phyloP scores from a whole-genome alignment of 805 yeast genomes.

The Saccharomycopsis lassenensis region DNA sequence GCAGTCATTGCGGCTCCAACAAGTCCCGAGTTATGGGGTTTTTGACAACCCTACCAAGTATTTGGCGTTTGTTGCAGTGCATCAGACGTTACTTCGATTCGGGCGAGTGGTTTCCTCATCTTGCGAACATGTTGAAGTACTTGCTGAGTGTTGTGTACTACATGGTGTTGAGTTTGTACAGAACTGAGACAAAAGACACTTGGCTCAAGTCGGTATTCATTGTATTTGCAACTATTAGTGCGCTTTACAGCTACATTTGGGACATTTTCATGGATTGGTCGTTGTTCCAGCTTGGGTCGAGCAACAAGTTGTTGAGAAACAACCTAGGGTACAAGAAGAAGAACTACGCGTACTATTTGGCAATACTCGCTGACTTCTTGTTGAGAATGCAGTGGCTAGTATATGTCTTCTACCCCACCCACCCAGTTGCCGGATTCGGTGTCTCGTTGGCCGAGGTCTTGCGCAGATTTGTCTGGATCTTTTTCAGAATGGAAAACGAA shows the following conservation, averaged over 20 bases:
- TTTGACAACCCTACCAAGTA: slow-evolving; percentile 70
- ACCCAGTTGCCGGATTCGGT: slow-evolving; percentile 77
- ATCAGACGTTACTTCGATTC: slow-evolving; percentile 85
- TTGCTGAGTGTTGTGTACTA: slow-evolving; percentile 55
- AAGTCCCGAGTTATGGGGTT: slow-evolving; percentile 74
- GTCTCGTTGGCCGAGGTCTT: slow-evolving; percentile 74
- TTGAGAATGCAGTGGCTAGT: slow-evolving; percentile 88
- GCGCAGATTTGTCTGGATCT: slow-evolving; percentile 81
- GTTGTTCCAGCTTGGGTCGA: slow-evolving; percentile 53
- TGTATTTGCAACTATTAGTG: slow-evolving; percentile 61
- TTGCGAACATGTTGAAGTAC: slow-evolving; percentile 81
- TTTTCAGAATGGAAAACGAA: slow-evolving; percentile 92
- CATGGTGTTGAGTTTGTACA: slow-evolving; percentile 62
- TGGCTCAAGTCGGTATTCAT: slow-evolving; percentile 50
- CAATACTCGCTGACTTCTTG: slow-evolving; percentile 62
- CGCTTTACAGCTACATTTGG: slow-evolving; percentile 66
- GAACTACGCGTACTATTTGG: slow-evolving; percentile 51
- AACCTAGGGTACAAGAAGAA: slow-evolving; percentile 54
- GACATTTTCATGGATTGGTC: slow-evolving; percentile 97
- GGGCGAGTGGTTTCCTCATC: slow-evolving; percentile 93
- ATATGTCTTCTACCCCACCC: slow-evolving; percentile 65
- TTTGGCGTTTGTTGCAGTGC: slow-evolving; percentile 89
- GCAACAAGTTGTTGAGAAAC: slow-evolving; percentile 53
- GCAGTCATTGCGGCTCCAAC: slow-evolving; percentile 74
- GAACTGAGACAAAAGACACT: slow-evolving; percentile 42